Evolutionary conservation across 495 filamentous ascomycete genomes (phyloP), one percentile per base, ranked within the genome.

Genomic region (Delitschia confertaspora): DNA sequence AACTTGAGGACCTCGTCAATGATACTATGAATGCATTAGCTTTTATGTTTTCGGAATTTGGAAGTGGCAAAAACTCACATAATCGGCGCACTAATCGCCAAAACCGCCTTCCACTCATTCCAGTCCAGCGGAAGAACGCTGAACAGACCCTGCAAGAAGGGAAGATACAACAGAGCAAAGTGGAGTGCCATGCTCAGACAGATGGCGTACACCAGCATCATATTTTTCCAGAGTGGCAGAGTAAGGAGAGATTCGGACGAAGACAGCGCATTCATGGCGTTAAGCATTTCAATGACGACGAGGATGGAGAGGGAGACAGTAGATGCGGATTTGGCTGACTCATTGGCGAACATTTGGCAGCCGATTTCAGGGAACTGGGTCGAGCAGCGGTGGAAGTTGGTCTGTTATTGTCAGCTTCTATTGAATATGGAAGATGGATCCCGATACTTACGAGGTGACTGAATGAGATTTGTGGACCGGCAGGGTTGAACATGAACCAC

Each of bases 251-350:
- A 93, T 64, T 96, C 93, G 65, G 84, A 89, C 6, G 85, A 93
- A 11, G 88, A 95, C 11, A 99, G 75, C 1, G 91, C 91, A 61
- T 99, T 99, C 85, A 99, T 94, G 45, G 93, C 93, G 66, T 99
- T 99, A 53, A 99, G 70, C 93, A 99, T 99, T 72, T 99, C 93
- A 59, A 99, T 96, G 48, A 95, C 87, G 21, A 99, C 93, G 19
- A 99, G 74, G 59, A 83, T 83, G 18, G 75, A 93, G 25, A 99
- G 76, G 13, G 87, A 94, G 22, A 96, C 76, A 4, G 93, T 99
- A n/a, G 89, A 95, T 3, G 87, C 93, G 16, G 88, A 78, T 63
- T 86, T 91, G 46, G 86, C 74, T 76, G 85, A 83, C 49, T 91
- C 79, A 56, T 94, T 85, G 36, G 71, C 61, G 69, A 99, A 99